These are phyloP conservation scores for Huntiella abstrusa DNA, from an alignment of 2,329 filamentous ascomycete genomes.

Conservation along the genomic window DNA sequence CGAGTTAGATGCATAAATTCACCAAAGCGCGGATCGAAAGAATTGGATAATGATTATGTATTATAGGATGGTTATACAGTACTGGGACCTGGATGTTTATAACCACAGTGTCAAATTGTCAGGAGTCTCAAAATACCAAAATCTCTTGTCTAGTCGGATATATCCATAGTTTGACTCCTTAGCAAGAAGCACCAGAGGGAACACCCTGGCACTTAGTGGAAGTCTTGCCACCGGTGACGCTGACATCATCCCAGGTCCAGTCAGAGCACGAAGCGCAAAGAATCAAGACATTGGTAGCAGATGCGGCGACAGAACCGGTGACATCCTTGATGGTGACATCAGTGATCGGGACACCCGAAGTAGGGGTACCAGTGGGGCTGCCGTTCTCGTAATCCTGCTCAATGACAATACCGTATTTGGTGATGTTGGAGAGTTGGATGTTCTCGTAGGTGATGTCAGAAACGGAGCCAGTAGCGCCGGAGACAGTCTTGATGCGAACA, in stretches of 20 bases:
- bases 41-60: background rate
- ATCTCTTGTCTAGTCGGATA: background rate
- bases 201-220: constrained; percentile 15
- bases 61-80: too few relatives aligned
- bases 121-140: background rate
- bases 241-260: constrained; percentile 33
- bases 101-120: too few relatives aligned
- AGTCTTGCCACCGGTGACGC: constrained; percentile 32
- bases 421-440: constrained; percentile 24
- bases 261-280: constrained; percentile 31
- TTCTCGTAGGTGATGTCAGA: constrained; percentile 24
- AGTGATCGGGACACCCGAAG: constrained; percentile 33
- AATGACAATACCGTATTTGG: constrained; percentile 22
- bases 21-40: background rate
- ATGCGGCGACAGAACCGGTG: constrained; percentile 23
- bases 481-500: constrained; percentile 31
- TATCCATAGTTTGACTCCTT: background rate
- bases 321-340: constrained; percentile 25
- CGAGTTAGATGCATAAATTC: background rate
- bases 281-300: constrained; percentile 29
- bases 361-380: constrained; percentile 25
- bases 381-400: constrained; percentile 31
- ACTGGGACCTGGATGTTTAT: too few relatives aligned
- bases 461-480: constrained; percentile 25
- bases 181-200: constrained; percentile 12